Percentiles rank a stretch among this genome's conserved stretches.
These are phyloP conservation scores for Emmonsiellopsis sp. DNA, from an alignment of 2,329 filamentous ascomycete genomes.

Conservation along the genomic window DNA sequence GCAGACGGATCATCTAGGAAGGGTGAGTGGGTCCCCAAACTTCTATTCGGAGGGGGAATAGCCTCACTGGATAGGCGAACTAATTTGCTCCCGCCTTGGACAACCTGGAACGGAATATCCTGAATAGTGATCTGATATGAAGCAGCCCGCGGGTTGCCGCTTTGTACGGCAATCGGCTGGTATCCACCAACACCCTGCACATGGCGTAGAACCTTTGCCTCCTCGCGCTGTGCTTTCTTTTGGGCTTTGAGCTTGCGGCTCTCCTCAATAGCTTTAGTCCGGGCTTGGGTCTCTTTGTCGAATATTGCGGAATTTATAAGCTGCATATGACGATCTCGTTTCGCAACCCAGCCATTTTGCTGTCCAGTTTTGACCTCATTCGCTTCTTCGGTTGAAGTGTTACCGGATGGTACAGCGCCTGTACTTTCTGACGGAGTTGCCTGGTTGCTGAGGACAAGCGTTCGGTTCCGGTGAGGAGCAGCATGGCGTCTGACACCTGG, in stretches of 20 bases:
- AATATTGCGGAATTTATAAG: constrained; percentile 74
- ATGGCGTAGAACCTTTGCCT: constrained; percentile 32
- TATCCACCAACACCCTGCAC: constrained; percentile 23
- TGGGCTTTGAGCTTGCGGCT: constrained; percentile 41
- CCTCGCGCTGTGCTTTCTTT: constrained; percentile 52
- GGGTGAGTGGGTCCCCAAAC: constrained; percentile 37
- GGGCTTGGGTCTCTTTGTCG: constrained; percentile 61
- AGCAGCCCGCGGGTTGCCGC: constrained; percentile 24
- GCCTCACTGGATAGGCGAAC: constrained; percentile 61
- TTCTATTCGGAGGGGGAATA: constrained; percentile 4
- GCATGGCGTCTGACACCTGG: constrained; percentile 28
- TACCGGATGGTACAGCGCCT: constrained; percentile 18
- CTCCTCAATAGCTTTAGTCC: constrained; percentile 63
- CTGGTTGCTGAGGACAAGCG: constrained; percentile 55
- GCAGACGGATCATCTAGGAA: constrained; percentile 48
- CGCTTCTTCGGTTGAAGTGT: constrained; percentile 19
- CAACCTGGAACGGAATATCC: constrained; percentile 64
- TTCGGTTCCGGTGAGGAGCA: constrained; percentile 46
- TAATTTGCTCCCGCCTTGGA: constrained; percentile 73
- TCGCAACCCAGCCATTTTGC: constrained; percentile 55
- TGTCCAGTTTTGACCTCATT: constrained; percentile 20
- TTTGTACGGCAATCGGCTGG: constrained; percentile 15
- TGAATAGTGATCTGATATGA: constrained; percentile 59
- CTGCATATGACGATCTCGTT: constrained; percentile 68
- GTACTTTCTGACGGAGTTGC: constrained; percentile 15